These are phyloP conservation scores for Candida pseudoviswanathii DNA, from an alignment of 1,139 yeast species.

Conservation along the genomic window DNA sequence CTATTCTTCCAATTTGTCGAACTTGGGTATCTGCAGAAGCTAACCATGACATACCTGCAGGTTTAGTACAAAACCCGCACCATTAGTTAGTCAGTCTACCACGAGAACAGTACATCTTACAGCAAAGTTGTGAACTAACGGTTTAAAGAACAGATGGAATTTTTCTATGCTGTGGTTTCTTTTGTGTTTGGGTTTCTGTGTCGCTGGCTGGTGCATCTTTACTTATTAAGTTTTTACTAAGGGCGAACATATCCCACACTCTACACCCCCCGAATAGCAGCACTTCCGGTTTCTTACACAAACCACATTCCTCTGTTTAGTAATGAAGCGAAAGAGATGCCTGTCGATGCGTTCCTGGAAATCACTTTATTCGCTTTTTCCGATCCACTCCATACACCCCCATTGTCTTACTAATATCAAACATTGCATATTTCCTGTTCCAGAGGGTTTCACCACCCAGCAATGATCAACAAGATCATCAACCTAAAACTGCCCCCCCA, in stretches of 20 bases:
- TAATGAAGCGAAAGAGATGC: too few relatives aligned
- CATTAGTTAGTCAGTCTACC: too few relatives aligned
- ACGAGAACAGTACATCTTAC: too few relatives aligned
- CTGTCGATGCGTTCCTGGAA: neutral
- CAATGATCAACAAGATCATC: too few relatives aligned
- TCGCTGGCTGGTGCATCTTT: neutral
- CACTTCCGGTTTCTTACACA: neutral
- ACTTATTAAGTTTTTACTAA: constrained; percentile 3
- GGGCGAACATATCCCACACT: neutral
- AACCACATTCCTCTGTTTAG: neutral
- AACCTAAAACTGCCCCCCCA: too few relatives aligned
- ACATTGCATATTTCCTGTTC: neutral
- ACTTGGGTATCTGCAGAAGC: too few relatives aligned
- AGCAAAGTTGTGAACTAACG: too few relatives aligned
- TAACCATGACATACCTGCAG: too few relatives aligned
- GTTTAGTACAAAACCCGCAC: too few relatives aligned
- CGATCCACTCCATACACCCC: neutral
- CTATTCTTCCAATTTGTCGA: too few relatives aligned
- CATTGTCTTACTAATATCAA: neutral
- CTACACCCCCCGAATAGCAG: neutral
- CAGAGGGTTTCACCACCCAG: too few relatives aligned
- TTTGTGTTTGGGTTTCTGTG: neutral
- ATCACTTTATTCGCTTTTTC: neutral
- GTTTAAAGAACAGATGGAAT: neutral
- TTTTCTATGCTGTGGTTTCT: neutral